Conservation (phyloP, 257 asterid species). For the Coffea eugenioides region DNA sequence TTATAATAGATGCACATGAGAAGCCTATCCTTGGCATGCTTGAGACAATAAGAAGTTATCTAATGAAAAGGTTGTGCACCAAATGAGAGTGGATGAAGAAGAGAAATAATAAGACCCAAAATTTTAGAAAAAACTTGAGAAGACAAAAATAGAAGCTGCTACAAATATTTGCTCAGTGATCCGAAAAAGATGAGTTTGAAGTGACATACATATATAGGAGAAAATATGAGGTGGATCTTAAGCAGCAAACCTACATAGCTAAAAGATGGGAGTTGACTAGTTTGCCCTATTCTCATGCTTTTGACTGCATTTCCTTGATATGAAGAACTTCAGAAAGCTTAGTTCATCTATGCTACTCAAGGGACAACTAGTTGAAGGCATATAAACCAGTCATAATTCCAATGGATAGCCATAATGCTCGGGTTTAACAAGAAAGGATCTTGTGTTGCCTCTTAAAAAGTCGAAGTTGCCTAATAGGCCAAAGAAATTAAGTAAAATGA, state of each 20-base stretch:
- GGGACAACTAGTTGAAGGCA: background rate
- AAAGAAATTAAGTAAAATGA: too few species aligned
- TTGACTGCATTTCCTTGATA: too few species aligned
- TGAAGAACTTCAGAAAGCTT: background rate
- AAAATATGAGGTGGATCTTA: background rate
- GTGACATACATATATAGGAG: background rate
- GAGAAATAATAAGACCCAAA: background rate
- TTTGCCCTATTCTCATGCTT: background rate
- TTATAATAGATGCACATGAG: too few species aligned
- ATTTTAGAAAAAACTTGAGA: background rate
- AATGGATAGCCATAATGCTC: background rate
- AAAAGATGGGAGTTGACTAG: background rate
- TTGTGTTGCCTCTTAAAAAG: too few species aligned
- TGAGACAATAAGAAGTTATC: too few species aligned
- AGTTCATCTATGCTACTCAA: too few species aligned
- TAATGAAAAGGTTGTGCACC: too few species aligned
- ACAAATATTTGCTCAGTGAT: background rate
- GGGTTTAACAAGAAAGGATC: too few species aligned
- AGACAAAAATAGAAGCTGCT: too few species aligned
- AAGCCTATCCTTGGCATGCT: too few species aligned
- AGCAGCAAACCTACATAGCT: background rate
- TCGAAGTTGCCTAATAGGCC: too few species aligned
- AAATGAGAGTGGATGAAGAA: too few species aligned
- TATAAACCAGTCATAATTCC: background rate
- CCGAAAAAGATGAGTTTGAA: background rate